Evolutionary conservation across 1,284 basidiomycete genomes (phyloP).

Genomic region (Amylostereum chailletii): DNA sequence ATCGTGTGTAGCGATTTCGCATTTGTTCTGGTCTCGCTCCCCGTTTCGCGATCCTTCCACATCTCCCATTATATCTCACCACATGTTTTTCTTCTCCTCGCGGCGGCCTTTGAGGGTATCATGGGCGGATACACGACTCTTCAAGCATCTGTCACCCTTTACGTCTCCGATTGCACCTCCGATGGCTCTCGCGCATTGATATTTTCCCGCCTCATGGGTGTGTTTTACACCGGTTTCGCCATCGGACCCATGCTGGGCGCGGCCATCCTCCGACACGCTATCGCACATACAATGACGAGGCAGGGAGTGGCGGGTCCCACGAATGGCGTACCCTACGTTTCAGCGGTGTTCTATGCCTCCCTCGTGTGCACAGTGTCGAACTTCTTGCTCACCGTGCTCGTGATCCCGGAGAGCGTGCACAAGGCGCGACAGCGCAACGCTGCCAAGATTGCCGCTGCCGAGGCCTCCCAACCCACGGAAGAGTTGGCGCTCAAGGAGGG

Average conservation of each 20-base stretch:
- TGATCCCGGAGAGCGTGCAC: conserved; percentile 57
- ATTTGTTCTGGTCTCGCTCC: conserved; percentile 74
- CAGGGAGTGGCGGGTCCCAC: neutral
- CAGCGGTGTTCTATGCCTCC: conserved; percentile 53
- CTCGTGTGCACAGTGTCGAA: conserved; percentile 37
- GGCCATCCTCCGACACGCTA: conserved; percentile 52
- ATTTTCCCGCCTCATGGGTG: conserved; percentile 72
- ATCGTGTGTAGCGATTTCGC: conserved; percentile 51
- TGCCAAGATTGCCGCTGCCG: conserved; percentile 3
- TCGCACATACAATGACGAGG: neutral
- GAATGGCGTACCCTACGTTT: conserved; percentile 27
- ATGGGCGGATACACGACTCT: conserved; percentile 84
- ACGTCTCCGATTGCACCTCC: conserved; percentile 81
- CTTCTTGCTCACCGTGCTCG: conserved; percentile 42
- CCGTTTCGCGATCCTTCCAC: conserved; percentile 39
- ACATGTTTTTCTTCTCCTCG: conserved; percentile 57
- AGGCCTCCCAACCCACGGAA: neutral
- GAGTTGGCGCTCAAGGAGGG: conserved; percentile 10
- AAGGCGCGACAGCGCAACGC: conserved; percentile 24
- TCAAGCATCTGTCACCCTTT: conserved; percentile 73
- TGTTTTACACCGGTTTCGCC: conserved; percentile 65
- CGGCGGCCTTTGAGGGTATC: conserved; percentile 75
- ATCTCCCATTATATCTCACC: conserved; percentile 45
- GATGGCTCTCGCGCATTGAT: conserved; percentile 74
- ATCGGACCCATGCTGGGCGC: conserved; percentile 69